Base-by-base conservation (phyloP, 441 rosid genomes). In the Geranium incanum region DNA sequence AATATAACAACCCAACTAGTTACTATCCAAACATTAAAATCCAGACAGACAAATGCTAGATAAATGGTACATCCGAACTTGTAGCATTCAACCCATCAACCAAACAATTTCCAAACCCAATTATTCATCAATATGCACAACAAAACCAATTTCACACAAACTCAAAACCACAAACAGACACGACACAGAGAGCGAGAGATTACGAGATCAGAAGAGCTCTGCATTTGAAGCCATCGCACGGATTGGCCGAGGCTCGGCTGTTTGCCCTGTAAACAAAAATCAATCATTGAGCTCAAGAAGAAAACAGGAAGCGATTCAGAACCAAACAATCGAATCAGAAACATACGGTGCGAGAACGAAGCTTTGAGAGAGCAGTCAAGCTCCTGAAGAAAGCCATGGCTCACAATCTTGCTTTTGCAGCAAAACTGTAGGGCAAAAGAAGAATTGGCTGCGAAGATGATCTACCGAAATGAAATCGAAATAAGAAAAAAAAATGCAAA, bases 221-320 rank as follows among this genome's bases (percentile, higher is more conserved):
- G 97, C 84, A 81, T 88, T 82, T 94, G 99, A 77, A 94, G 83
- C 97, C 97, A 90, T 90, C 99, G 83, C 2, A 88, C 84, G 0
- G 94, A 90, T 70, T 84, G 84, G 76, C 80, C 75, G 65, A 88
- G 86, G 72, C 77, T 81, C 68, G 95, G 80, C 37, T 86, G 94
- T 38, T 86, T 95, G 33, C 73, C 84, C 90, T 86, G 83, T 2
- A 74, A 68, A 18, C 59, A 28, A 38, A 68, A 75, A 71, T 62
- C 71, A 69, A 76, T 19, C 1, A 74, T 68, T 59, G 66, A 60
- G 15, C 21, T 5, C 21, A 55, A 55, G 62, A 68, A 36, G 0
- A 66, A 43, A 3, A 6, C 64, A 0, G 72, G 45, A 4, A 21
- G 39, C 62, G 33, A 39, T 21, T n/a, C 33, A 71, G 4, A 55